Base-by-base conservation (phyloP, 129 eudicot genomes). In the Flaveria linearis region DNA sequence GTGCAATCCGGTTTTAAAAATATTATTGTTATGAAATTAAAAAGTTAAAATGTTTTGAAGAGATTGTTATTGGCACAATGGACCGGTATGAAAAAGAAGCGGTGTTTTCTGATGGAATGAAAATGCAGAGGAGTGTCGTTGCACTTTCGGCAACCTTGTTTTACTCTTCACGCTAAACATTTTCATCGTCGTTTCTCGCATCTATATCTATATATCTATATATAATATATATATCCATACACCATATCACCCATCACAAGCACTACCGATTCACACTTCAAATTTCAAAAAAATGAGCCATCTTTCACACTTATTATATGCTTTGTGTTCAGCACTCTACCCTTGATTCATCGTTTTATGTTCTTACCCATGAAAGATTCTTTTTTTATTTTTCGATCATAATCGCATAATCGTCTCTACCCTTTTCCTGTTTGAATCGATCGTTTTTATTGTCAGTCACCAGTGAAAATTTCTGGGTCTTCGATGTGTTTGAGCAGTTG, bases 291-390 rank as follows among this genome's bases (percentile, higher is more conserved):
- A 46, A 46, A 30, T 3, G 20, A 71, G 62, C 82, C 25, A 70
- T 78, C 53, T 50, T 78, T 58, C 56, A 70, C 41, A 70, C 70
- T 36, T 36, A 17, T 56, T 61, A 57, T 45, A 26, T 60, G 61
- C 30, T 46, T 5, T 36, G 62, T 77, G 12, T 43, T 61, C 50
- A 78, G 43, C 62, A 57, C 22, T 55, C n/a, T 26, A 69, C 5
- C 50, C 58, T 57, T 47, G 18, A 62, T 55, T 9, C 41, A 49
- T 78, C 9, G 39, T 17, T 45, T 57, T 28, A 67, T 57, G 23
- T 23, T 62, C 47, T 56, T 41, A 58, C 45, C 30, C 72, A 18
- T 61, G 72, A 68, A 47, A 12, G 33, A 4, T 61, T 62, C 25
- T 47, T 36, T 47, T 47, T 46, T 62, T 6, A 3, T 75, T 75